These are phyloP conservation scores for Kipferlia bialata DNA, from an alignment of 78 protist genomes.

Conservation along the genomic window DNA sequence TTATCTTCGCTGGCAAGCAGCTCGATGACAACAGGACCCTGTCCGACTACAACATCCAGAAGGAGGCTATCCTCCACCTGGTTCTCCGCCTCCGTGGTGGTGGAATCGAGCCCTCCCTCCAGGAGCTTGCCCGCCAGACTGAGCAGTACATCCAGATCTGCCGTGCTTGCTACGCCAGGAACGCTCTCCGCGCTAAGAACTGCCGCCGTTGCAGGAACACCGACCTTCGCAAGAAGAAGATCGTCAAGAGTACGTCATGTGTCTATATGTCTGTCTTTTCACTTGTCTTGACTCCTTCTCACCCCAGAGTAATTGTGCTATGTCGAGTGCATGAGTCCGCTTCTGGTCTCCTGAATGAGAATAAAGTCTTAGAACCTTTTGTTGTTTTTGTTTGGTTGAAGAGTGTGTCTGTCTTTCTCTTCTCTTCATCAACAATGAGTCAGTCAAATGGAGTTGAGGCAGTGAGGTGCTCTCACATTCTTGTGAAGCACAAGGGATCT, in stretches of 20 bases:
- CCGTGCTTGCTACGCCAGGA: conserved; percentile 97
- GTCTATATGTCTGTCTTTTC: no score
- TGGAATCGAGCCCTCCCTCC: conserved; percentile 89
- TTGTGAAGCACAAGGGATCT: conserved; percentile 51
- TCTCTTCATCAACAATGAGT: no score
- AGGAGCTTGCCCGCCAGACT: conserved; percentile 82
- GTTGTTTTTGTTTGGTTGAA: no score
- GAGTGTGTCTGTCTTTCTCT: no score
- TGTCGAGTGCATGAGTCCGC: no score
- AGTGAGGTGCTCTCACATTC: conserved; percentile 41
- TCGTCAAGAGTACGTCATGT: no score
- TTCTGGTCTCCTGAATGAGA: no score
- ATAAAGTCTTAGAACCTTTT: no score
- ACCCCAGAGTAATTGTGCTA: no score
- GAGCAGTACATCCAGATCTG: conserved; percentile 91
- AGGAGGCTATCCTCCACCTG: conserved; percentile 78
- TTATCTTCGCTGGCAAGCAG: conserved; percentile 96
- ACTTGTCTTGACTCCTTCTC: no score
- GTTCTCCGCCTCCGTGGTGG: conserved; percentile 56
- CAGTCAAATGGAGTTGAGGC: no score
- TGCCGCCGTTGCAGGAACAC: conserved; percentile 99
- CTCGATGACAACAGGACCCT: conserved; percentile 96
- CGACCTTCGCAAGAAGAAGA: conserved; percentile 97
- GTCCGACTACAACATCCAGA: conserved; percentile 91
- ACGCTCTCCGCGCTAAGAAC: conserved; percentile 89